Evolutionary conservation across 352 stramenopile genomes (phyloP).

Genomic region (Globisporangium iwayamae): DNA sequence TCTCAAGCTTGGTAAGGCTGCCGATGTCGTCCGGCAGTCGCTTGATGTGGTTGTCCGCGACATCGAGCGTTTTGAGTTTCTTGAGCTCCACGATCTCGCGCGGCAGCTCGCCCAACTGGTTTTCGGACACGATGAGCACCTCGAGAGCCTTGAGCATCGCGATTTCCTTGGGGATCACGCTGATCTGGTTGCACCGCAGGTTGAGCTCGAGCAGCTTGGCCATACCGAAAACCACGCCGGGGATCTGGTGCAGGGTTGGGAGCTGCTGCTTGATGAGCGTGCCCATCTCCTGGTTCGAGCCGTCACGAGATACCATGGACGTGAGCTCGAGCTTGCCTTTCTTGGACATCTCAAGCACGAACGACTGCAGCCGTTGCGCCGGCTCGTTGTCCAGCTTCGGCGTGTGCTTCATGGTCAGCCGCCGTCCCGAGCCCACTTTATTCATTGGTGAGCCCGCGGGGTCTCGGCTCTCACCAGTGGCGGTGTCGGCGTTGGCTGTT

Average conservation of each 20-base stretch:
- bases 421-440: slow-evolving; percentile 4
- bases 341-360: slow-evolving; percentile 53
- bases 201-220: slow-evolving; percentile 56
- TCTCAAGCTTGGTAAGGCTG: slow-evolving; percentile 44
- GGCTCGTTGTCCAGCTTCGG: slow-evolving; percentile 24
- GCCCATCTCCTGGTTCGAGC: slow-evolving; percentile 28
- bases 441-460: too few species aligned
- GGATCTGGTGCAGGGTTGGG: slow-evolving; percentile 42
- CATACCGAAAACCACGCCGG: slow-evolving; percentile 58
- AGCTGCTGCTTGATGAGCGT: slow-evolving; percentile 55
- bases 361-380: slow-evolving; percentile 28
- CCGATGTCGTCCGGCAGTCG: slow-evolving; percentile 47
- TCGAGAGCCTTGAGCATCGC: slow-evolving; percentile 37
- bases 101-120: slow-evolving; percentile 54
- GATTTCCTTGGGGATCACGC: slow-evolving; percentile 53
- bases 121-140: slow-evolving; percentile 56
- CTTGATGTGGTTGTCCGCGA: slow-evolving; percentile 55
- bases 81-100: slow-evolving; percentile 40
- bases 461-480: background rate
- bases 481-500: background rate
- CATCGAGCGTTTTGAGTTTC: slow-evolving; percentile 44
- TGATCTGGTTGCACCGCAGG: slow-evolving; percentile 64
- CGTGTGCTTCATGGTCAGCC: slow-evolving; percentile 28
- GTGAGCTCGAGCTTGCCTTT: slow-evolving; percentile 59
- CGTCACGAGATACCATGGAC: slow-evolving; percentile 43